These are phyloP conservation scores for Candida railenensis DNA, from an alignment of 805 yeast genomes.

Conservation along the genomic window DNA sequence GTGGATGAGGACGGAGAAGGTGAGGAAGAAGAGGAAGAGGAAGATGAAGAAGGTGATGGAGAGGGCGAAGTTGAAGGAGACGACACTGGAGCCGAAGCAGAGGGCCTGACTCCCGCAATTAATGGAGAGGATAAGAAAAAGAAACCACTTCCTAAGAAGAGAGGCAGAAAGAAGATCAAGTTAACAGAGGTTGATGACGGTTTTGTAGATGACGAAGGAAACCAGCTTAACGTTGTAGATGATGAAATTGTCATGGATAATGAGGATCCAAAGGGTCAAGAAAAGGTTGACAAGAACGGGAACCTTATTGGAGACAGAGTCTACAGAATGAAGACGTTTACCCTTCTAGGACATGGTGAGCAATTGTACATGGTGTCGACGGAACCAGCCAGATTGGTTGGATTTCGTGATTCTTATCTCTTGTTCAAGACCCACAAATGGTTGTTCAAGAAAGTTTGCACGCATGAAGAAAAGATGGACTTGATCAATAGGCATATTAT, in stretches of 20 bases:
- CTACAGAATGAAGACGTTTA: constrained; percentile 70
- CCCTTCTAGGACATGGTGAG: constrained; percentile 63
- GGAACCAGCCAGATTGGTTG: constrained; percentile 94
- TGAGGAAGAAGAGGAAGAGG: constrained; percentile 21
- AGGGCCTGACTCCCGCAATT: constrained; percentile 9
- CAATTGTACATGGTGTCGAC: constrained; percentile 86
- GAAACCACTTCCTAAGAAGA: constrained; percentile 33
- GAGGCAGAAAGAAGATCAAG: constrained; percentile 44
- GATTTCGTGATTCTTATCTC: constrained; percentile 87
- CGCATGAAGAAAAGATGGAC: constrained; percentile 78
- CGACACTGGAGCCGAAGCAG: constrained; percentile 4
- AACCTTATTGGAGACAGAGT: constrained; percentile 68
- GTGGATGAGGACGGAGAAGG: constrained; percentile 18
- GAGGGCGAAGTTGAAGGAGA: constrained; percentile 14
- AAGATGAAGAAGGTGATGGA: constrained; percentile 22
- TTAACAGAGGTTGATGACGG: constrained; percentile 38
- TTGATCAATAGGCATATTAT: constrained; percentile 76
- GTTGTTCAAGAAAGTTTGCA: constrained; percentile 69
- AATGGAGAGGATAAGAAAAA: constrained; percentile 5
- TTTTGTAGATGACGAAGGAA: constrained; percentile 64
- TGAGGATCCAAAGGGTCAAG: constrained; percentile 76
- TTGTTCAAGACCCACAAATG: constrained; percentile 83
- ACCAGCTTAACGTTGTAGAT: constrained; percentile 57
- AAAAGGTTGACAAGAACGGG: constrained; percentile 69
- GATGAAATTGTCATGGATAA: constrained; percentile 75